Base-by-base conservation (phyloP, 225 moss, liverwort and hornwort genomes). In the Bryum argenteum region DNA sequence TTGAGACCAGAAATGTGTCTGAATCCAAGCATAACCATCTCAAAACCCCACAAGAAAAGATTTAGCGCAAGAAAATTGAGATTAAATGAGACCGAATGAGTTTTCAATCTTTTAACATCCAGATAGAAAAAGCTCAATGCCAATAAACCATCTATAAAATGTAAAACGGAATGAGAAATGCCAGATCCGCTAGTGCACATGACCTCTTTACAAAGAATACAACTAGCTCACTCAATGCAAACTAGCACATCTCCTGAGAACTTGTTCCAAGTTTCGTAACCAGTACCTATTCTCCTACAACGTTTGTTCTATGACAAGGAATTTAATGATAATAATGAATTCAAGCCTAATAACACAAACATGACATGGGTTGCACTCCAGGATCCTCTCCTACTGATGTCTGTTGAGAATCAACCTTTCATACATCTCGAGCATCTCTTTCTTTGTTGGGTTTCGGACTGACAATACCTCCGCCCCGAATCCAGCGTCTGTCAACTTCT, bases 401-500 rank as follows among this genome's bases (percentile, higher is more conserved):
- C 77, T 84, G 74, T 74, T 70, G 28, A 91, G 78, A 53, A 94
- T 69, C 60, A 82, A 42, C 37, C 65, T 71, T 64, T 94, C 91
- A 57, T 94, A 94, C 59, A 91, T 72, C 18, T 84, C 76, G 43
- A 94, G 55, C 24, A 94, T 76, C 11, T 94, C 94, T 65, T 89
- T 89, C 85, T 90, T 91, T 10, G 61, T 44, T 2, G 85, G 81
- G 76, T 94, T 91, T 56, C 90, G 88, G 19, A 76, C 3, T 40
- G 83, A 74, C 79, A 91, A 19, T n/a, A 94, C 78, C 43, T 94
- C 90, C 3, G 84, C 83, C 61, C 94, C 94, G 21, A 83, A 91
- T 8, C 94, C 94, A 54, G 88, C 87, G 69, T 87, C 90, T 21
- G 94, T 90, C 58, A 94, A 78, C 63, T 70, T 87, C 76, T 89